Conservation (phyloP, 2,329 filamentous ascomycete genomes). For the Ilyonectria robusta region DNA sequence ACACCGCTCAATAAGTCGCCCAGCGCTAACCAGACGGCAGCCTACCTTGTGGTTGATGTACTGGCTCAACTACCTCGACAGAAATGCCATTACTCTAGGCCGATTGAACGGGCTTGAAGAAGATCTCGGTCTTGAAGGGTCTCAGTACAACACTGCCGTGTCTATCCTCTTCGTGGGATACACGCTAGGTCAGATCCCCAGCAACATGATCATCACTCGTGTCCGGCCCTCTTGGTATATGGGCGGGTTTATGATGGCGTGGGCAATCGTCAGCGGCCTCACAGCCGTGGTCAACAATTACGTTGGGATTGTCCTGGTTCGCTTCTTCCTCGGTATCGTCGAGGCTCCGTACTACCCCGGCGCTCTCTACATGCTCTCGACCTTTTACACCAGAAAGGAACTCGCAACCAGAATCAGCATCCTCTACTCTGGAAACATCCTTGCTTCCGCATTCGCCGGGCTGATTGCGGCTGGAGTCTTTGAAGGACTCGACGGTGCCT, state of each 20-base stretch:
- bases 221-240: slow-evolving; percentile 60
- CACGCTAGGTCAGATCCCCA: slow-evolving; percentile 48
- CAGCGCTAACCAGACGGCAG: background rate
- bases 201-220: slow-evolving; percentile 55
- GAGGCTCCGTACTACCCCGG: slow-evolving; percentile 56
- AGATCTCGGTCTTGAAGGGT: slow-evolving; percentile 61
- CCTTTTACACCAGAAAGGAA: slow-evolving; percentile 67
- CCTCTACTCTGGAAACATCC: slow-evolving; percentile 56
- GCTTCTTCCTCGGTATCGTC: slow-evolving; percentile 57
- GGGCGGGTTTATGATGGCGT: slow-evolving; percentile 57
- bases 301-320: slow-evolving; percentile 60
- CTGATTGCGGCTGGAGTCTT: slow-evolving; percentile 60
- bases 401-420: slow-evolving; percentile 57
- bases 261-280: slow-evolving; percentile 60
- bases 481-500: slow-evolving; percentile 36
- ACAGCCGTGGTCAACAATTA: slow-evolving; percentile 63
- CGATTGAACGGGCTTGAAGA: slow-evolving; percentile 66
- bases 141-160: slow-evolving; percentile 47
- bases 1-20: too few species aligned
- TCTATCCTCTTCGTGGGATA: slow-evolving; percentile 53
- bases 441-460: slow-evolving; percentile 54
- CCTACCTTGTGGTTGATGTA: slow-evolving; percentile 46
- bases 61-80: slow-evolving; percentile 43
- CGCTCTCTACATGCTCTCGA: slow-evolving; percentile 58
- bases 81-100: slow-evolving; percentile 70